Percentiles rank a stretch among this genome's conserved stretches.
Evolutionary conservation across 805 yeast species (phyloP).

Genomic region (Hanseniaspora meyeri): DNA sequence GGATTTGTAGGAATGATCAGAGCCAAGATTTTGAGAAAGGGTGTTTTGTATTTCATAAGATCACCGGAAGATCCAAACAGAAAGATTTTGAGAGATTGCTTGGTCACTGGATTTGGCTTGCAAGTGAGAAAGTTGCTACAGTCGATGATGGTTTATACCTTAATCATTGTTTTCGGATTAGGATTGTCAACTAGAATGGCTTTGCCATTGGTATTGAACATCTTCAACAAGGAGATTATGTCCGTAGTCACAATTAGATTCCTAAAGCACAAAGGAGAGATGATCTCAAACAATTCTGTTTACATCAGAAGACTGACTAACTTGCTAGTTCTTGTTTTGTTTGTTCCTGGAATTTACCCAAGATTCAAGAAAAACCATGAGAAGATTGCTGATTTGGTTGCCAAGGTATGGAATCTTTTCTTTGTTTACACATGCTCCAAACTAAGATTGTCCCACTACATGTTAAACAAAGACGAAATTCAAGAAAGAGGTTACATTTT

Average conservation of each 20-base stretch:
- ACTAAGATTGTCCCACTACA: conserved; percentile 70
- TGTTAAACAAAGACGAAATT: conserved; percentile 48
- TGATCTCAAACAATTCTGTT: conserved; percentile 14
- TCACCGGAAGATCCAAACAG: conserved; percentile 91
- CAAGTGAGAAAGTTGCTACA: conserved; percentile 63
- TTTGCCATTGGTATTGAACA: conserved; percentile 29
- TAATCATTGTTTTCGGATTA: conserved; percentile 61
- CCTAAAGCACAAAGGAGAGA: background rate
- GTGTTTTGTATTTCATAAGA: conserved; percentile 80
- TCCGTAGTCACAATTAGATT: conserved; percentile 2
- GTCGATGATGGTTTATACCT: conserved; percentile 62
- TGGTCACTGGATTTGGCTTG: conserved; percentile 58
- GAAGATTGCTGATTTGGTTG: conserved; percentile 29
- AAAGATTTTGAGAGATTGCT: conserved; percentile 72
- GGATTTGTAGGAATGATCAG: conserved; percentile 76
- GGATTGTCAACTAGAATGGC: conserved; percentile 49
- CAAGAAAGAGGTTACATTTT: conserved; percentile 59
- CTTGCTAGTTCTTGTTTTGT: conserved; percentile 3
- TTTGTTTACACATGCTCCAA: conserved; percentile 44
- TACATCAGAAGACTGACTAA: conserved; percentile 10
- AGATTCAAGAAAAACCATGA: conserved; percentile 11
- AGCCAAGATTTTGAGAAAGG: conserved; percentile 60
- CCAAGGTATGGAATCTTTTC: conserved; percentile 48
- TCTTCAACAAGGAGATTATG: conserved; percentile 16
- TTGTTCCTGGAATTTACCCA: background rate